Conservation (phyloP, 2,329 filamentous ascomycete species). For the Colletotrichum sp. region DNA sequence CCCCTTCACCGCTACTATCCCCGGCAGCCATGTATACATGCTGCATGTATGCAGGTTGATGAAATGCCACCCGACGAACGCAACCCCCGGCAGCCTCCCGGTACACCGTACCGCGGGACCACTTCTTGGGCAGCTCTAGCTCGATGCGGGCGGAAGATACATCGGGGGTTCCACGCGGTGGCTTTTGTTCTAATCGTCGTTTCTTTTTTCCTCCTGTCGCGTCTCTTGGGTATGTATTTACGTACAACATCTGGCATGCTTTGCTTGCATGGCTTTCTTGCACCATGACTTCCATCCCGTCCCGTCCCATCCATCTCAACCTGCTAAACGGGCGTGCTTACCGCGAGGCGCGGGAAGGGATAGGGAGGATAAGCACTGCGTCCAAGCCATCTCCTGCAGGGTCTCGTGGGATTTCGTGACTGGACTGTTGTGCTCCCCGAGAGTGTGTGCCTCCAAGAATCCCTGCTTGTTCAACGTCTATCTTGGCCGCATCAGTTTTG, state of each 20-base stretch:
- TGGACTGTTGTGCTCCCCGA: not conserved
- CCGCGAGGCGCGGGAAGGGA: not conserved
- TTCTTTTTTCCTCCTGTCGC: not conserved
- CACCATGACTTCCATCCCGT: not conserved
- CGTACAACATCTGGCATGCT: not conserved
- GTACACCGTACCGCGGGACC: slow-evolving; percentile 9
- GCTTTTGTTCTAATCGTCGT: not conserved
- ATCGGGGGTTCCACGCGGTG: not conserved
- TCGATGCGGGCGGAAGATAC: not conserved
- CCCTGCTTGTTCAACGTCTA: not conserved
- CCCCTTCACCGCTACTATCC: slow-evolving; percentile 18
- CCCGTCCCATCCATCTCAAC: not conserved
- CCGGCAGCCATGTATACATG: not conserved
- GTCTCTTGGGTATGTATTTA: not conserved
- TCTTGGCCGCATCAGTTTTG: not conserved
- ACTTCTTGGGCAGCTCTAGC: slow-evolving; percentile 11
- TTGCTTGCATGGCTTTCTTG: not conserved
- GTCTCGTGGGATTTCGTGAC: slow-evolving; percentile 8
- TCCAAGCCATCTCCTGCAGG: not conserved
- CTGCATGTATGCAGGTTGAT: slow-evolving; percentile 1
- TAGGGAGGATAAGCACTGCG: slow-evolving; percentile 1
- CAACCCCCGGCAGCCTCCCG: not conserved
- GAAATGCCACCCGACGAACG: not conserved
- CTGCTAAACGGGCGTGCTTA: not conserved
- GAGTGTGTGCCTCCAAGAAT: not conserved